Conservation (phyloP, 768 basidiomycete genomes). For the Chiua virens region DNA sequence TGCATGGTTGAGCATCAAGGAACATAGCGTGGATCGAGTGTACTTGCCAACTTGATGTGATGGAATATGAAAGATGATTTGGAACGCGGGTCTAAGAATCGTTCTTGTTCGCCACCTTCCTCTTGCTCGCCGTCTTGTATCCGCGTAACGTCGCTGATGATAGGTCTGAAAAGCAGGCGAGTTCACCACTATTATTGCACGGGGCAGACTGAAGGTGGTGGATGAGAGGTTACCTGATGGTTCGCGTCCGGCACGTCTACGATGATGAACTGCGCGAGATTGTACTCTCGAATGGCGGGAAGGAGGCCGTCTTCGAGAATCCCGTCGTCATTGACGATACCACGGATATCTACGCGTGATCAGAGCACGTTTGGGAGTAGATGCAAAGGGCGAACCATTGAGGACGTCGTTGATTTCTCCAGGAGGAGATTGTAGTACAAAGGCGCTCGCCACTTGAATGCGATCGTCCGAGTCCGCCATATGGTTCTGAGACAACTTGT, state of each 20-base stretch:
- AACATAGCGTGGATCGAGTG: not conserved
- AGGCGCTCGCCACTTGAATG: constrained; percentile 69
- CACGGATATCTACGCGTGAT: constrained; percentile 71
- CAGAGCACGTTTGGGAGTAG: constrained; percentile 6
- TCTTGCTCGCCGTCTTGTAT: constrained; percentile 42
- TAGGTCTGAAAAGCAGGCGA: constrained; percentile 52
- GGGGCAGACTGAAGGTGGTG: not conserved
- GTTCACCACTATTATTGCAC: not conserved
- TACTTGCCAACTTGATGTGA: constrained; percentile 75
- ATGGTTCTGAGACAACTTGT: not conserved
- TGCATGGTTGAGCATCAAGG: constrained; percentile 24
- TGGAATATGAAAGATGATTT: constrained; percentile 81
- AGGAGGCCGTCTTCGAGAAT: constrained; percentile 75
- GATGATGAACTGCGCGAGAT: constrained; percentile 82
- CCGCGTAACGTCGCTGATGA: constrained; percentile 74
- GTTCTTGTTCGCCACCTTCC: constrained; percentile 38
- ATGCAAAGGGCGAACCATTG: constrained; percentile 55
- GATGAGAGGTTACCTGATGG: constrained; percentile 59
- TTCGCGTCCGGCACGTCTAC: constrained; percentile 77
- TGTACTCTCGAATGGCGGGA: constrained; percentile 81
- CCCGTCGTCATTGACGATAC: constrained; percentile 85
- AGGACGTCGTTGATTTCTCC: constrained; percentile 97
- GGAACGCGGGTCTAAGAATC: constrained; percentile 84
- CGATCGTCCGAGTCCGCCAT: constrained; percentile 63
- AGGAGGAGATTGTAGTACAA: constrained; percentile 88